These are phyloP conservation scores for Neurospora sp. DNA, from an alignment of 2,329 filamentous ascomycete genomes.

Conservation along the genomic window DNA sequence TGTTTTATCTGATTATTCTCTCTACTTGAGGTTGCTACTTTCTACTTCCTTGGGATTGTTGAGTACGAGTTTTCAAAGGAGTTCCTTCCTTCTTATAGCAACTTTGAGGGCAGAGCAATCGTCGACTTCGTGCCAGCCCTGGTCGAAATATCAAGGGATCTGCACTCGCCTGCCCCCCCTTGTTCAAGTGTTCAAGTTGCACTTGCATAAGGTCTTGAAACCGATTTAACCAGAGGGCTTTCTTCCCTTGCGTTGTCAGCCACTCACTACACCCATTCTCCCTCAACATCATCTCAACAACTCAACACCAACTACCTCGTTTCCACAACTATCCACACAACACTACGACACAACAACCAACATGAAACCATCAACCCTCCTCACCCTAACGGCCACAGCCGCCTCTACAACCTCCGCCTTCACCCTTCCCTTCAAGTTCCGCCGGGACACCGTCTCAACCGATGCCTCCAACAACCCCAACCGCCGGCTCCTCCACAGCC, in stretches of 20 bases:
- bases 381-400: neutral
- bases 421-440: neutral
- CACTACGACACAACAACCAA: neutral
- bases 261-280: neutral
- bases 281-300: neutral
- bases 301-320: neutral
- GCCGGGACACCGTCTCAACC: neutral
- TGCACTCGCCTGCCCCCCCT: neutral
- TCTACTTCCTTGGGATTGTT: neutral
- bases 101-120: neutral
- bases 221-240: neutral
- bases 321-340: neutral
- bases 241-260: neutral
- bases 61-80: neutral
- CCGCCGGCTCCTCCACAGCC: constrained; percentile 10
- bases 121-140: neutral
- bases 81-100: neutral
- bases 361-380: neutral
- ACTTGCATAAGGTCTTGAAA: neutral
- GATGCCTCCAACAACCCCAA: neutral
- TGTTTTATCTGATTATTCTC: neutral
- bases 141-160: neutral
- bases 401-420: neutral
- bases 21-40: neutral
- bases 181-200: neutral